Evolutionary conservation across 345 rosid genomes (phyloP).

Genomic region (Boechera stricta): DNA sequence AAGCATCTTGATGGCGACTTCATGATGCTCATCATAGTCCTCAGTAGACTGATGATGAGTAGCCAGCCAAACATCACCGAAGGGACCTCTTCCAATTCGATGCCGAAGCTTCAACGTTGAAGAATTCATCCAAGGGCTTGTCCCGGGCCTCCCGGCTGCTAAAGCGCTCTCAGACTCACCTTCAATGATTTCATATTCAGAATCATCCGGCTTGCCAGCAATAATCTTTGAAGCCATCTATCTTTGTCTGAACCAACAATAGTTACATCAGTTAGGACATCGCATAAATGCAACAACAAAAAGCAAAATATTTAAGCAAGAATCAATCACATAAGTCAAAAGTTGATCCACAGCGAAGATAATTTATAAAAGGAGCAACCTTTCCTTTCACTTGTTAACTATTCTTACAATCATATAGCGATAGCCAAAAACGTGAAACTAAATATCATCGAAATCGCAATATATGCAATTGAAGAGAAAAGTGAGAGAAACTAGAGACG

Average conservation of each 20-base stretch:
- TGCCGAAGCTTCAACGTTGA: constrained; percentile 73
- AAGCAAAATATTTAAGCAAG: constrained; percentile 2
- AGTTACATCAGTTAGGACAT: not conserved
- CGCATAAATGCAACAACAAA: not conserved
- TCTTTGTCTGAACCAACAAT: constrained; percentile 19
- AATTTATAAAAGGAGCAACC: not conserved
- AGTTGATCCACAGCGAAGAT: not conserved
- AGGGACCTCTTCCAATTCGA: constrained; percentile 92
- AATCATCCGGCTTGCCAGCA: constrained; percentile 50
- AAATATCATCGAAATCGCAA: not conserved
- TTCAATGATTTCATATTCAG: constrained; percentile 76
- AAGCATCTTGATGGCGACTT: constrained; percentile 88
- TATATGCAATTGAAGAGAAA: constrained; percentile 31
- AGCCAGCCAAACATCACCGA: constrained; percentile 95
- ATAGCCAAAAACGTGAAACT: constrained; percentile 1
- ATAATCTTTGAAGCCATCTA: constrained; percentile 69
- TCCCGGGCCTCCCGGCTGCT: constrained; percentile 41
- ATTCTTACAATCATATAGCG: not conserved
- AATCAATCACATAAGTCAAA: constrained; percentile 18
- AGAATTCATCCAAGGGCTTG: constrained; percentile 75
- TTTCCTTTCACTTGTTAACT: constrained; percentile 11
- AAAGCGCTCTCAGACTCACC: constrained; percentile 62
- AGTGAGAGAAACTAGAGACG: constrained; percentile 35
- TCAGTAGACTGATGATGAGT: constrained; percentile 70
- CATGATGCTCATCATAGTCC: constrained; percentile 72